Percentiles rank a stretch among this genome's conserved stretches.
Conservation (phyloP, 192 early-diverging fungal species). For the Backusella psychrophila region DNA sequence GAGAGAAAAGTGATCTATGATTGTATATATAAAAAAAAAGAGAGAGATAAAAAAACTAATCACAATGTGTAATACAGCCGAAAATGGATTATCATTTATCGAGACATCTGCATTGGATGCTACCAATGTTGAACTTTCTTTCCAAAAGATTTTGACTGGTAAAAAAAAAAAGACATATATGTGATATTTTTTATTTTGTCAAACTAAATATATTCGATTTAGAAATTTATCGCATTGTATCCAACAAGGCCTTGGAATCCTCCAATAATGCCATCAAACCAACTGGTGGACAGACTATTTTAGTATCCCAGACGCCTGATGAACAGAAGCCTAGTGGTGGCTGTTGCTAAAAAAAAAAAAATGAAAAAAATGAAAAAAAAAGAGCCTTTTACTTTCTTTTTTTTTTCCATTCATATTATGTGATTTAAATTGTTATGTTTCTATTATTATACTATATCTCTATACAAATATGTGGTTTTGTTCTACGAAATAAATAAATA, state of each 20-base stretch:
- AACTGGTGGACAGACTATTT: conserved; percentile 70
- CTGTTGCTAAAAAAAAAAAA: conserved; percentile 67
- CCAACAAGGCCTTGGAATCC: conserved; percentile 92
- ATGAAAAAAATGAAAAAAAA: conserved; percentile 39
- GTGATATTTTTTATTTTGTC: neutral
- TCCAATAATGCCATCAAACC: conserved; percentile 69
- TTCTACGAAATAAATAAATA: too few species aligned
- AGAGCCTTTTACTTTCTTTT: neutral
- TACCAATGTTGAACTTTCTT: conserved; percentile 96
- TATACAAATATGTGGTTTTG: neutral
- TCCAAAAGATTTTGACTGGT: conserved; percentile 95
- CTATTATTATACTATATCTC: neutral
- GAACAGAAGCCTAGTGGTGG: conserved; percentile 60
- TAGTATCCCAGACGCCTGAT: conserved; percentile 60
- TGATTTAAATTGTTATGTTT: neutral
- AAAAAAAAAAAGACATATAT: conserved; percentile 27
- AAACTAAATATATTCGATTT: conserved; percentile 5
- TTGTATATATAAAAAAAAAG: neutral
- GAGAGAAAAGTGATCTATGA: too few species aligned
- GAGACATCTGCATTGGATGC: conserved; percentile 98
- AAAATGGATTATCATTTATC: conserved; percentile 95
- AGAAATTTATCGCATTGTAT: conserved; percentile 97
- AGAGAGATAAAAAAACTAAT: neutral
- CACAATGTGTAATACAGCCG: conserved; percentile 44
- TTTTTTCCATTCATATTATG: neutral